Conservation (phyloP, 805 yeast species). For the Yarrowia keelungensis region DNA sequence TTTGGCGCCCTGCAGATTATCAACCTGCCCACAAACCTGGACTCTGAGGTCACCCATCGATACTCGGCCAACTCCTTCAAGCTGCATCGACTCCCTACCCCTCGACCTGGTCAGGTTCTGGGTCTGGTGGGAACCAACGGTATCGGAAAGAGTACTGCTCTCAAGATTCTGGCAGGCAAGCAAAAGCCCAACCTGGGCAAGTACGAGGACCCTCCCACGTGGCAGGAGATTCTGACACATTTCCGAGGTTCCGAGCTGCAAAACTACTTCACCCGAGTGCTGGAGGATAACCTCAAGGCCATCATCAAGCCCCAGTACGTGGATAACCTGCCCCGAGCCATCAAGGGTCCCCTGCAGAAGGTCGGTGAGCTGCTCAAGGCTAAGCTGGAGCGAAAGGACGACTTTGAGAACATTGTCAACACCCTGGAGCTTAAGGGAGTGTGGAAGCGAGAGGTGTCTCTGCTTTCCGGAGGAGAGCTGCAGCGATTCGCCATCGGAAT, state of each 20-base stretch:
- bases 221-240: constrained; percentile 89
- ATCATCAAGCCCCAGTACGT: constrained; percentile 98
- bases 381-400: constrained; percentile 71
- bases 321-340: constrained; percentile 95
- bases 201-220: constrained; percentile 95
- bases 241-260: constrained; percentile 98
- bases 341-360: constrained; percentile 81
- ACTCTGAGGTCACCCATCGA: constrained; percentile 91
- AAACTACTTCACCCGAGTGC: constrained; percentile 90
- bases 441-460: constrained; percentile 83
- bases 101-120: constrained; percentile 98
- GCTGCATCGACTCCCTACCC: constrained; percentile 95
- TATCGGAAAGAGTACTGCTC: constrained; percentile 97
- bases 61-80: constrained; percentile 98
- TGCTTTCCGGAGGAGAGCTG: constrained; percentile 97
- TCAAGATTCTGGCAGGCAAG: constrained; percentile 95
- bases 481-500: constrained; percentile 98
- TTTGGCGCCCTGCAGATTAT: constrained; percentile 96
- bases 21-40: constrained; percentile 95
- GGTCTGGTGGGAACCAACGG: constrained; percentile 99
- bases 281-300: constrained; percentile 95
- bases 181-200: constrained; percentile 96
- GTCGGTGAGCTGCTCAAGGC: constrained; percentile 84
- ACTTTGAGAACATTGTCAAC: constrained; percentile 67
- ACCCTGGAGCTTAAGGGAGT: constrained; percentile 78